These are phyloP conservation scores for Annulohypoxylon moriforme DNA, from an alignment of 495 filamentous ascomycete genomes.

Conservation along the genomic window DNA sequence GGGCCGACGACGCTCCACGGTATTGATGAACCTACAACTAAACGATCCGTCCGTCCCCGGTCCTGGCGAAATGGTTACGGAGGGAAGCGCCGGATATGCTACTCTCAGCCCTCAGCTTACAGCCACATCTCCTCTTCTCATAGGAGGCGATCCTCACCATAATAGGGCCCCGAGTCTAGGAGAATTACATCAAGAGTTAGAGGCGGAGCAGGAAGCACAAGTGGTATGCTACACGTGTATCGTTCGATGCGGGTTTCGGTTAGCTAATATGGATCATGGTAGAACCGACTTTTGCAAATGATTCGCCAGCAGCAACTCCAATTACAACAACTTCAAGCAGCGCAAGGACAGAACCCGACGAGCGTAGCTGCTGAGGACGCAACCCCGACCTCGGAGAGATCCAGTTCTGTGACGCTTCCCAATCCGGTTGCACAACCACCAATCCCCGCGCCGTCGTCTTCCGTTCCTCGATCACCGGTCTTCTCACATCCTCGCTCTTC, in stretches of 20 bases:
- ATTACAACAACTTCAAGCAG: conserved; percentile 71
- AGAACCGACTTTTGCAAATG: conserved; percentile 90
- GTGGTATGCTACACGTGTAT: conserved; percentile 67
- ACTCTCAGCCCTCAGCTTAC: conserved; percentile 68
- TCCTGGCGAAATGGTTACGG: conserved; percentile 71
- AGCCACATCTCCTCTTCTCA: conserved; percentile 67
- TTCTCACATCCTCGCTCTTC: conserved; percentile 67
- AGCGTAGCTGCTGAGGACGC: conserved; percentile 73
- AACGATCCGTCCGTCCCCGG: conserved; percentile 72
- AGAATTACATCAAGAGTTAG: conserved; percentile 95
- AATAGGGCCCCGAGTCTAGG: conserved; percentile 80
- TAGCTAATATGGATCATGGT: conserved; percentile 23
- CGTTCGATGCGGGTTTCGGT: background rate
- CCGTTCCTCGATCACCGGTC: conserved; percentile 64
- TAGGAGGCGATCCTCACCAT: conserved; percentile 70
- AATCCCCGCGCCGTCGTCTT: conserved; percentile 45
- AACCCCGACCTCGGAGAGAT: conserved; percentile 73
- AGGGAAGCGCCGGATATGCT: conserved; percentile 56
- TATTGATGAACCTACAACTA: conserved; percentile 78
- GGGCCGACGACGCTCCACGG: conserved; percentile 72
- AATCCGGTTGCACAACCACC: conserved; percentile 33
- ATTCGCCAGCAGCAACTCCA: conserved; percentile 90
- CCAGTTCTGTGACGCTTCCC: conserved; percentile 59
- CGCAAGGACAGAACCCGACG: conserved; percentile 56
- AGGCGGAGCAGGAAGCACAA: conserved; percentile 95